Evolutionary conservation across 176 grass and related monocot genomes (phyloP), one percentile per base, ranked within the genome.

Genomic region (Typha latifolia): DNA sequence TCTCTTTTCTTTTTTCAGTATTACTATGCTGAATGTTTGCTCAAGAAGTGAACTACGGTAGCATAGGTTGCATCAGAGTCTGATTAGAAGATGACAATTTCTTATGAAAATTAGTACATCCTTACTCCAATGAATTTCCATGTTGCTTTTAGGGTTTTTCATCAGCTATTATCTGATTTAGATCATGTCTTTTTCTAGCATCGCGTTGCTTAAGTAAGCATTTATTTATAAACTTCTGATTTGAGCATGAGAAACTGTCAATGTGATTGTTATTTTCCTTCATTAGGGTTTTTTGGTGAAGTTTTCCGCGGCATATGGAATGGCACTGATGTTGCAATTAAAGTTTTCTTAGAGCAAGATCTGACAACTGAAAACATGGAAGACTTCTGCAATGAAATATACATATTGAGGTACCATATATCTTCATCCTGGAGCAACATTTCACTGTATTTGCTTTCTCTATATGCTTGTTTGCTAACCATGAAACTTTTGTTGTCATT

Each of bases 381-480:
- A 83, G 95, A 99, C 81, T 99, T 99, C 72, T 94, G 89, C 77
- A 99, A 99, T 77, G 95, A 99, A 85, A 89, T 99, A 84, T 93
- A 82, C 74, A 99, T 99, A 67, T 69, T 99, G 37, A 94, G 95
- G 95, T 93, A 82, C 56, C 49, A 49, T 68, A 13, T 69, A 75
- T 14, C 26, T 48, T 13, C 12, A 5, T 18, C 12, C 32, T n/a
- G 14, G 13, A 57, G 32, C 37, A 43, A 43, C 37, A 43, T 43
- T 37, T 37, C 37, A 43, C 37, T 43, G 37, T 48, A 29, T 59
- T 66, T 48, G 14, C 63, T 75, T 47, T 66, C 32, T 61, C 14
- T 66, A 48, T 43, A 47, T 76, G 23, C 48, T 52, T 52, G 47
- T 65, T 29, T 75, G 52, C 72, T 87, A 53, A 83, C 70, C 69